A percentile compares a stretch with the other conserved stretches of the same genome.
Conservation (phyloP, 768 basidiomycete species). For the Harrya chromipes region DNA sequence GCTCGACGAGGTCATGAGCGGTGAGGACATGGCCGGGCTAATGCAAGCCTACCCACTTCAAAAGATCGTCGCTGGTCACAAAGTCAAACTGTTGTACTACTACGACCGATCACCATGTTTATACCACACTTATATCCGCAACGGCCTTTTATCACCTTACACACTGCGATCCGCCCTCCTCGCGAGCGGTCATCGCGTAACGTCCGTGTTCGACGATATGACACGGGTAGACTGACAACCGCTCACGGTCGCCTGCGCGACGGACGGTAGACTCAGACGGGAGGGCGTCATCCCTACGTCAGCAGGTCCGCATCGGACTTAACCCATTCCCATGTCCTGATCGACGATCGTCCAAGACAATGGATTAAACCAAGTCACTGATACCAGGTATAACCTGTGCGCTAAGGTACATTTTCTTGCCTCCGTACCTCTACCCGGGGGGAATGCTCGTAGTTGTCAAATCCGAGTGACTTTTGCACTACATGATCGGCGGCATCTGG, state of each 20-base stretch:
- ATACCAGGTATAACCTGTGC: neutral
- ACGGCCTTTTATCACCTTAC: no score
- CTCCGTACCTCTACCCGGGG: conserved; percentile 29
- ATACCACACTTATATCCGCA: conserved; percentile 1
- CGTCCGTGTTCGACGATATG: no score
- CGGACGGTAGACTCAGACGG: no score
- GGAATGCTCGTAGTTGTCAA: conserved; percentile 55
- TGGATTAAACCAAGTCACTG: neutral
- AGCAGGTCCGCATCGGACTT: no score
- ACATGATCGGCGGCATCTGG: conserved; percentile 84
- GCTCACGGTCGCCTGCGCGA: no score
- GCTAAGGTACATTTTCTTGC: neutral
- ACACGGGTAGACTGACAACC: no score
- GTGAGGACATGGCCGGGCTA: conserved; percentile 13
- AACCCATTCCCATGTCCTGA: no score
- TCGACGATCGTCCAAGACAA: neutral
- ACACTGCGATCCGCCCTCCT: no score
- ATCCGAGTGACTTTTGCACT: conserved; percentile 79
- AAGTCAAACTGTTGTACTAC: no score
- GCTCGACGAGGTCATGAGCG: conserved; percentile 25
- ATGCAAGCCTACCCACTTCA: neutral
- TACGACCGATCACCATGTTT: no score
- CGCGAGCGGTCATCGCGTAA: no score
- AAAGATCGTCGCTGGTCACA: conserved; percentile 8
- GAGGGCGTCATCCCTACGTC: no score